These are phyloP conservation scores for Anethum foeniculum DNA, from an alignment of 140 eudicot species.

Conservation along the genomic window DNA sequence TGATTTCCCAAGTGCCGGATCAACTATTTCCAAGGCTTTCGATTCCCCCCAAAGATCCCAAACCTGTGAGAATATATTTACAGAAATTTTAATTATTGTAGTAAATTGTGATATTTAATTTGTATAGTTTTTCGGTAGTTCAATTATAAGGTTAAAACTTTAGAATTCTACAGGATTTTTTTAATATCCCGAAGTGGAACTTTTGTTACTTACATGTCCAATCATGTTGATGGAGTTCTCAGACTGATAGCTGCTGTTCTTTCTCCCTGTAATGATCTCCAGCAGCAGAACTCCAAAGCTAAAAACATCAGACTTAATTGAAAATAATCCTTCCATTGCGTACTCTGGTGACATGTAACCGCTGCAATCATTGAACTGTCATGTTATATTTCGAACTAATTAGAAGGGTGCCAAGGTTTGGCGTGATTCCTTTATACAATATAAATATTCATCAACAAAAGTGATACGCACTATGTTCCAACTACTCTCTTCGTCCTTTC, in stretches of 20 bases:
- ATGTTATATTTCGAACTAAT: not conserved
- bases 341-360: conserved; percentile 68
- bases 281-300: conserved; percentile 48
- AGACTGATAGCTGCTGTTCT: conserved; percentile 35
- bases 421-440: not conserved
- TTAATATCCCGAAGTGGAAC: not conserved
- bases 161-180: not conserved
- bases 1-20: conserved; percentile 19
- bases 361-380: conserved; percentile 11
- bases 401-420: not conserved
- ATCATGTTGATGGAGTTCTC: conserved; percentile 29
- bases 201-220: conserved; percentile 32
- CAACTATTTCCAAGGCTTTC: conserved; percentile 27
- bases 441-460: not conserved
- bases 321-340: conserved; percentile 43
- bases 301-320: conserved; percentile 51
- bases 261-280: conserved; percentile 44
- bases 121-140: not conserved
- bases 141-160: not conserved
- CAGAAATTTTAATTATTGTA: not conserved
- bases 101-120: not conserved
- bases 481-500: conserved; percentile 51
- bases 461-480: conserved; percentile 53
- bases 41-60: conserved; percentile 43
- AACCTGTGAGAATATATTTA: conserved; percentile 16